phyloP scores from a whole-genome alignment of 257 asterid genomes.

The Coffea eugenioides region DNA sequence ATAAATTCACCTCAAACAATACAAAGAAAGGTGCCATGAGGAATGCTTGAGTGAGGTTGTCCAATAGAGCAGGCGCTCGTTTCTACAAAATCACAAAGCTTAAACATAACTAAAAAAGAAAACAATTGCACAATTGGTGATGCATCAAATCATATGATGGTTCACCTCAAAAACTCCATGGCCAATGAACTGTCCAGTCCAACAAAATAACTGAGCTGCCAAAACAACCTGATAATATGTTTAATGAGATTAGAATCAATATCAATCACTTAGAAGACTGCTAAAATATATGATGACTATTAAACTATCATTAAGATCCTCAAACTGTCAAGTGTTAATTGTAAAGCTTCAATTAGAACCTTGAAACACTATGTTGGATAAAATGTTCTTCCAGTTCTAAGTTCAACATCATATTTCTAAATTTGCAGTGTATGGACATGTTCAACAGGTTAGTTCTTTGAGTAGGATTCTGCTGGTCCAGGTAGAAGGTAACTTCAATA shows the following conservation, averaged over 20 bases:
- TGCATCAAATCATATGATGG: background rate
- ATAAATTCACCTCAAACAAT: slow-evolving; percentile 67
- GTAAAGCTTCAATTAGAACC: background rate
- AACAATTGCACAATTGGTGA: background rate
- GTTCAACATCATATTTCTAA: background rate
- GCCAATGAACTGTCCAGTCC: slow-evolving; percentile 92
- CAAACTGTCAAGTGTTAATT: background rate
- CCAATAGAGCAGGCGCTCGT: slow-evolving; percentile 96
- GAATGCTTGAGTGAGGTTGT: slow-evolving; percentile 91
- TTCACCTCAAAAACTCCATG: slow-evolving; percentile 93
- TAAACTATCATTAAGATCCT: background rate
- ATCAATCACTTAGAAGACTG: slow-evolving; percentile 5
- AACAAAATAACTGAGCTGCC: slow-evolving; percentile 84
- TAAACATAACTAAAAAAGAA: slow-evolving; percentile 8
- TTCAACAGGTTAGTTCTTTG: background rate
- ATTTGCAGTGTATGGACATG: background rate
- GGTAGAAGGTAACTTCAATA: too few species aligned
- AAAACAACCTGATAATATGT: slow-evolving; percentile 59
- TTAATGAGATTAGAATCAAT: slow-evolving; percentile 16
- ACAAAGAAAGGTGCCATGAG: slow-evolving; percentile 97
- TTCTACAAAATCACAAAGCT: slow-evolving; percentile 43
- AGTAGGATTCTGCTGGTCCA: too few species aligned
- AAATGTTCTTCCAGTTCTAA: background rate
- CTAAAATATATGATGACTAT: background rate
- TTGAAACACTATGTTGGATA: background rate